Evolutionary conservation across 306 rosid genomes (phyloP).

Genomic region (Prunus armeniaca): DNA sequence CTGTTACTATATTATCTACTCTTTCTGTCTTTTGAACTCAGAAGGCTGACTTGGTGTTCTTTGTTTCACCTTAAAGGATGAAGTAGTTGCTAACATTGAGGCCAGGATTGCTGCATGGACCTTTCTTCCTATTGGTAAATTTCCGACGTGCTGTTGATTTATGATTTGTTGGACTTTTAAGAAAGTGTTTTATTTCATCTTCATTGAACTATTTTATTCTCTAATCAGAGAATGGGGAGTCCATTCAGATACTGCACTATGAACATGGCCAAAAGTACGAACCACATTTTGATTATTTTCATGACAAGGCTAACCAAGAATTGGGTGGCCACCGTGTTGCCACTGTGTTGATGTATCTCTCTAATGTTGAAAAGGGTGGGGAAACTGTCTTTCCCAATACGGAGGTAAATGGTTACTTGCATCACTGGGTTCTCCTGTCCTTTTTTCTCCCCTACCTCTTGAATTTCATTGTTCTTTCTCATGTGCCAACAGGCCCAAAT

Average conservation of each 20-base stretch:
- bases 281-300: conserved; percentile 87
- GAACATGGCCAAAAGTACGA: conserved; percentile 85
- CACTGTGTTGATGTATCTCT: conserved; percentile 92
- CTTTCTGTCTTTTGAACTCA: conserved; percentile 19
- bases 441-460: background rate
- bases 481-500: conserved; percentile 38
- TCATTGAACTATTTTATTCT: conserved; percentile 1
- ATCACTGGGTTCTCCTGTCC: background rate
- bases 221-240: conserved; percentile 84
- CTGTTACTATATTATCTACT: background rate
- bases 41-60: conserved; percentile 19
- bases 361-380: conserved; percentile 84
- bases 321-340: conserved; percentile 91
- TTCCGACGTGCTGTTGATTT: conserved; percentile 2
- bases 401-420: conserved; percentile 44
- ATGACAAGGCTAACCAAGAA: conserved; percentile 70
- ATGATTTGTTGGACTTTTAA: background rate
- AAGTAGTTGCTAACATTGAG: conserved; percentile 62
- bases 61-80: conserved; percentile 60
- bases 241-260: conserved; percentile 82
- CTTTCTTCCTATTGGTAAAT: conserved; percentile 75
- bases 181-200: background rate
- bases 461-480: background rate
- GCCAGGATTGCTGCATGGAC: conserved; percentile 87
- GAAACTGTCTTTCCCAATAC: conserved; percentile 86